Conservation (phyloP, 495 filamentous ascomycete species). For the Monascus purpureus region DNA sequence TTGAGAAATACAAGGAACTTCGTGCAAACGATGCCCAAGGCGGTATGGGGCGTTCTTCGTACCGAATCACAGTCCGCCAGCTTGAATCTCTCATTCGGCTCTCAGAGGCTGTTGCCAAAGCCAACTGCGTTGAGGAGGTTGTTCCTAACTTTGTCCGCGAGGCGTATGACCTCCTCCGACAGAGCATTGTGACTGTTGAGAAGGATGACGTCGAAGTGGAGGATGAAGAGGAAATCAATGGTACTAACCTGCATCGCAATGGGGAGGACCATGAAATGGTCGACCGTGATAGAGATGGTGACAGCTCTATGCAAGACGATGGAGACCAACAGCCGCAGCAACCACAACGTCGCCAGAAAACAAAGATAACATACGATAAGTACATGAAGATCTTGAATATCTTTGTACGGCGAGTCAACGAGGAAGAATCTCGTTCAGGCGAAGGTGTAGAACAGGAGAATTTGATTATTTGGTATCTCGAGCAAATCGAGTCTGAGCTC, state of each 20-base stretch:
- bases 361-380: conserved; percentile 90
- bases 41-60: conserved; percentile 80
- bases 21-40: conserved; percentile 89
- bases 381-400: conserved; percentile 82
- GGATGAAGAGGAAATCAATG: conserved; percentile 45
- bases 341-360: conserved; percentile 42
- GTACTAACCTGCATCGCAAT: conserved; percentile 4
- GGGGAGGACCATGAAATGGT: conserved; percentile 27
- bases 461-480: conserved; percentile 82
- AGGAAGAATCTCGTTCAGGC: conserved; percentile 54
- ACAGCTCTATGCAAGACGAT: conserved; percentile 52
- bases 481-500: conserved; percentile 80
- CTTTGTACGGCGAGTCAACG: conserved; percentile 67
- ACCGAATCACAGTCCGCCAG: conserved; percentile 93
- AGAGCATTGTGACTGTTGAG: conserved; percentile 95
- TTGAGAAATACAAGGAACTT: conserved; percentile 93
- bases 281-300: conserved; percentile 48
- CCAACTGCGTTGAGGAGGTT: conserved; percentile 90
- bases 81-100: conserved; percentile 90
- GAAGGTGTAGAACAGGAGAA: conserved; percentile 84
- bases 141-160: conserved; percentile 74
- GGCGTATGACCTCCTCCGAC: conserved; percentile 74
- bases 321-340: conserved; percentile 27
- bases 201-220: conserved; percentile 97
- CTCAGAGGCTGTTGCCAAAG: conserved; percentile 91